Base-by-base conservation (phyloP, 306 rosid species). In the Cucumis cinereus region DNA sequence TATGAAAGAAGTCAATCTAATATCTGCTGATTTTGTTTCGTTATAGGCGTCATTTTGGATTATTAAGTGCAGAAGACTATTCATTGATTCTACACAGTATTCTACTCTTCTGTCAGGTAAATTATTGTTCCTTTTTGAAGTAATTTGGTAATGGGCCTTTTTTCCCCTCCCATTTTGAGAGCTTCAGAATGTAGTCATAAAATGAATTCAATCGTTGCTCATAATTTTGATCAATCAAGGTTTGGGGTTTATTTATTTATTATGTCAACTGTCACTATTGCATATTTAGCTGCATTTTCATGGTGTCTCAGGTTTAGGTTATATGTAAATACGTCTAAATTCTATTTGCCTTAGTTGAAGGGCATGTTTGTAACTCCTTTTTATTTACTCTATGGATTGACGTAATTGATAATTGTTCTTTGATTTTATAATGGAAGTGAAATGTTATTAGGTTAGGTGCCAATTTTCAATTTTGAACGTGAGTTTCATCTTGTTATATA, bases 81-180 rank as follows among this genome's bases (percentile, higher is more conserved):
- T 23, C 76, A 55, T 62, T 85, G 86, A 90, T 92, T 64, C 81
- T 89, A 74, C 80, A 77, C 19, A 80, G 79, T 83, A 79, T 94
- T 85, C 89, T 94, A 67, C 82, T 80, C 81, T 81, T 88, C 80
- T 89, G 88, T 79, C 92, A 89, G 99, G 99, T 94, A 83, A 79
- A 69, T 84, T 73, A 56, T 76, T 77, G 79, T 74, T 14, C 38
- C 79, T 77, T 79, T 83, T 81, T 33, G 50, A 24, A 79, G 50
- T 41, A 16, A 70, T 41, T 61, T 17, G 28, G 28, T 22, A 43
- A 52, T 35, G 14, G 52, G 63, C 28, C 28, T 67, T 20, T 33
- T 2, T 38, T 70, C 15, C 16, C 4, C 30, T 71, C 5, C 17
- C 24, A 71, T 24, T 4, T 49, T 16, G 59, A 47, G 40, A 49